Base-by-base conservation (phyloP, 768 basidiomycete genomes). In the Naganishia onofrii region DNA sequence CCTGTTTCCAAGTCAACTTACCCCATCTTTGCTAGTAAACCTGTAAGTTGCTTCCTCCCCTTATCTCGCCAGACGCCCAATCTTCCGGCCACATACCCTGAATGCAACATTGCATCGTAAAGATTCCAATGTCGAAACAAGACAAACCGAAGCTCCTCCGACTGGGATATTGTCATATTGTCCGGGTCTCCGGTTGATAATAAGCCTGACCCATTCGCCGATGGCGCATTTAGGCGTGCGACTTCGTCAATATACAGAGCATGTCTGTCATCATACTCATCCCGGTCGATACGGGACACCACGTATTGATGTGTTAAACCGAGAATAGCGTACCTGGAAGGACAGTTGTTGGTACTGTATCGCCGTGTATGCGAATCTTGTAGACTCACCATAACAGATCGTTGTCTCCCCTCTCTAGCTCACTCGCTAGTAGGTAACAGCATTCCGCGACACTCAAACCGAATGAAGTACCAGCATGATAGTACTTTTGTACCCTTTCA, bases 21-120 rank as follows among this genome's bases (percentile, higher is more conserved):
- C 93, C 96, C 96, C 92, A 99, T 99, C 84, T 98, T 98, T 19
- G 96, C 96, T 28, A 99, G 83, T 60, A 99, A 83, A 9, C 95
- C 96, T 0, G 89, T 91, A 67, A 99, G 82, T 73, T 88, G 86
- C 79, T 93, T 94, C 71, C 90, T 85, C 26, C 96, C 96, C 67
- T 88, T 86, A 79, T 98, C 95, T 77, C 90, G 93, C 96, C 96
- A 98, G 67, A 95, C 91, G 3, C 93, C 93, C 70, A 99, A 85
- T 80, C 92, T 93, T 63, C 91, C 89, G 8, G 93, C 94, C 21
- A 99, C 89, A 76, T 98, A 99, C 69, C 90, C 91, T 3, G 93
- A 96, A 80, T 99, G 95, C 76, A 89, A 89, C 96, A 99, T 98
- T 13, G 94, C 88, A 77, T 99, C 96, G 78, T 97, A 98, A 55